A percentile compares a stretch with the other conserved stretches of the same genome.
Conservation (phyloP, 352 stramenopile species). For the Globisporangium mamillatum region DNA sequence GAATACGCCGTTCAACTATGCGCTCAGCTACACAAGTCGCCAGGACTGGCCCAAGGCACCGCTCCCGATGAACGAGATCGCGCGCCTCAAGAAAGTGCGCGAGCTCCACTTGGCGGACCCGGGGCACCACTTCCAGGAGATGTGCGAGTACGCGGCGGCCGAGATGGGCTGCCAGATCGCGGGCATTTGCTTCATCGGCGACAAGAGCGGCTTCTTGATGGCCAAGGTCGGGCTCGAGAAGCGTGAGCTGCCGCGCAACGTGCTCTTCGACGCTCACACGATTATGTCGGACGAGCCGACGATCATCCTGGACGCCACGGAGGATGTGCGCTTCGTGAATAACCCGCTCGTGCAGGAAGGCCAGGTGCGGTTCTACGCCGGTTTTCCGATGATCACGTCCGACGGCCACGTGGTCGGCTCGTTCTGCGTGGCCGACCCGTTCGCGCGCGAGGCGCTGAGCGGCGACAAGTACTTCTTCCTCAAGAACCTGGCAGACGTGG, state of each 20-base stretch:
- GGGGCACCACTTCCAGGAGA: conserved; percentile 82
- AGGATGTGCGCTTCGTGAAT: conserved; percentile 77
- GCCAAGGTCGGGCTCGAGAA: conserved; percentile 76
- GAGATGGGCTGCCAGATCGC: conserved; percentile 81
- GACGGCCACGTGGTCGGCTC: conserved; percentile 66
- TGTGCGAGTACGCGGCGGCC: conserved; percentile 81
- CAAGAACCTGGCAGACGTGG: conserved; percentile 77
- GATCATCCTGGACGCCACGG: conserved; percentile 74
- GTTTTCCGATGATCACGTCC: conserved; percentile 70
- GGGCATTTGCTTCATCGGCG: conserved; percentile 79
- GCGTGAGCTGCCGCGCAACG: conserved; percentile 71
- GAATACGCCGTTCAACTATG: conserved; percentile 81
- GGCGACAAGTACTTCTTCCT: conserved; percentile 84
- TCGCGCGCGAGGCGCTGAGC: conserved; percentile 66
- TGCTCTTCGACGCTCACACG: conserved; percentile 75
- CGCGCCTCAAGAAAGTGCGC: conserved; percentile 68
- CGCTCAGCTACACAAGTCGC: conserved; percentile 73
- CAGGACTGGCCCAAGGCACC: conserved; percentile 84
- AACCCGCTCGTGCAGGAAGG: conserved; percentile 78
- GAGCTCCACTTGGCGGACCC: conserved; percentile 75
- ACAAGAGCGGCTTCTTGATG: conserved; percentile 86
- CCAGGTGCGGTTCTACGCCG: conserved; percentile 80
- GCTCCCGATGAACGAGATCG: conserved; percentile 57
- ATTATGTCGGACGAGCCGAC: conserved; percentile 80
- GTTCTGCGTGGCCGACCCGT: conserved; percentile 76